Evolutionary conservation across 208 protist genomes (phyloP), one percentile per base, ranked within the genome.

Genomic region (Acanthamoeba culbertsoni): DNA sequence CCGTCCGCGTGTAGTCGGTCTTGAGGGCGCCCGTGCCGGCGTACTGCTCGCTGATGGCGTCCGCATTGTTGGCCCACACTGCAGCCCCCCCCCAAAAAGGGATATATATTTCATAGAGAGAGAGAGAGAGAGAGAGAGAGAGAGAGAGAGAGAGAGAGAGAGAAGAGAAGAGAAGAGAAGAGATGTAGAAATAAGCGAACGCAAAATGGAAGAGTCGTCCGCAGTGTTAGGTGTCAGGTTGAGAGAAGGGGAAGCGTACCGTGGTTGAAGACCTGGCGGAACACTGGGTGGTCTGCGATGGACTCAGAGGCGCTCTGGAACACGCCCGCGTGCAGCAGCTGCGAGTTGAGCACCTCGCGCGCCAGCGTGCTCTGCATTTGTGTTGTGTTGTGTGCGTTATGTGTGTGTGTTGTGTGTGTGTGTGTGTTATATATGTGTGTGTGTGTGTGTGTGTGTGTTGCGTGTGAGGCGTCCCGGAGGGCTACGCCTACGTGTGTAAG

Each of bases 51-150:
- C 89, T 95, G 28, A 97, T 92, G 0, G 63, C 91, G 51, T 98
- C 96, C n/a, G 95, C 97, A 59, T 98, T 95, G 77, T 98, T 93
- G 7, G 97, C 97, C 97, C 97, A 98, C 18, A 95, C 75, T 82
- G 75, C 12, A 86, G n/a, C n/a, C n/a, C n/a, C n/a, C n/a, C n/a
- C n/a, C n/a, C n/a, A n/a, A n/a, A n/a, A n/a, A n/a, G n/a, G n/a
- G n/a, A n/a, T n/a, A n/a, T n/a, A n/a, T n/a, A n/a, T n/a, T n/a
- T n/a, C n/a, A n/a, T n/a, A n/a, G n/a, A n/a, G n/a, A n/a, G n/a
- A n/a, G n/a, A n/a, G n/a, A n/a, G n/a, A n/a, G n/a, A n/a, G n/a
- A n/a, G n/a, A n/a, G n/a, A n/a, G n/a, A n/a, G n/a, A n/a, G n/a
- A n/a, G n/a, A n/a, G n/a, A n/a, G n/a, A n/a, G n/a, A n/a, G n/a